Conservation (phyloP, 2,329 filamentous ascomycete genomes). For the Rutstroemia sp. region DNA sequence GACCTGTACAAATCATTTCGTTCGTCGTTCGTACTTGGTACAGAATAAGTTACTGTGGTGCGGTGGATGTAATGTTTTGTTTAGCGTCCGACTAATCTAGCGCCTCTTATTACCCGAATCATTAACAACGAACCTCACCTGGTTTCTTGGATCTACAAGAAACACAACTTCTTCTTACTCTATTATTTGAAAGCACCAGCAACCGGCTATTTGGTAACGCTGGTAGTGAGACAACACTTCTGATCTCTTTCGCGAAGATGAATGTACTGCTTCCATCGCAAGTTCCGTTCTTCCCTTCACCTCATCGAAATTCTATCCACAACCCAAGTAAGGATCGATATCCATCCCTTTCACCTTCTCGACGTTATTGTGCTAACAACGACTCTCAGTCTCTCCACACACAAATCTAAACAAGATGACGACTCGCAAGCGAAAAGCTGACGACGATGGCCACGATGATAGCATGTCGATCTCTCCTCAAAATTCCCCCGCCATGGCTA, state of each 20-base stretch:
- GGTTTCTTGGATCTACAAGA: slow-evolving; percentile 5
- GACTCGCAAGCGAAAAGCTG: slow-evolving; percentile 77
- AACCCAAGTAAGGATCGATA: slow-evolving; percentile 38
- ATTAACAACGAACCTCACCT: slow-evolving; percentile 3
- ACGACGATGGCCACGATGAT: slow-evolving; percentile 65
- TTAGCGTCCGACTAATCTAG: not conserved
- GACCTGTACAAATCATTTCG: no score
- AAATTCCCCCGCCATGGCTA: slow-evolving; percentile 68
- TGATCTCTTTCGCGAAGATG: slow-evolving; percentile 37
- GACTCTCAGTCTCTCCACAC: slow-evolving; percentile 36
- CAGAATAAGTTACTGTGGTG: not conserved
- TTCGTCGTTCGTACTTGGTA: not conserved
- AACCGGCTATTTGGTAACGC: not conserved
- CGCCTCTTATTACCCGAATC: not conserved
- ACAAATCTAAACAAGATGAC: slow-evolving; percentile 38
- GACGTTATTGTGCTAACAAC: slow-evolving; percentile 8
- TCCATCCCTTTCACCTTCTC: slow-evolving; percentile 41
- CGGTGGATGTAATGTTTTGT: not conserved
- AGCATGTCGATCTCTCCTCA: slow-evolving; percentile 88
- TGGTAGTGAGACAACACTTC: not conserved
- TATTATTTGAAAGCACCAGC: not conserved
- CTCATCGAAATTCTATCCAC: slow-evolving; percentile 47
- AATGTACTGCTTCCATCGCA: slow-evolving; percentile 53
- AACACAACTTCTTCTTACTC: not conserved
- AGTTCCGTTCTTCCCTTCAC: slow-evolving; percentile 50